Evolutionary conservation across 2,329 filamentous ascomycete species (phyloP).

Genomic region (Fonsecaea multimorphosa): DNA sequence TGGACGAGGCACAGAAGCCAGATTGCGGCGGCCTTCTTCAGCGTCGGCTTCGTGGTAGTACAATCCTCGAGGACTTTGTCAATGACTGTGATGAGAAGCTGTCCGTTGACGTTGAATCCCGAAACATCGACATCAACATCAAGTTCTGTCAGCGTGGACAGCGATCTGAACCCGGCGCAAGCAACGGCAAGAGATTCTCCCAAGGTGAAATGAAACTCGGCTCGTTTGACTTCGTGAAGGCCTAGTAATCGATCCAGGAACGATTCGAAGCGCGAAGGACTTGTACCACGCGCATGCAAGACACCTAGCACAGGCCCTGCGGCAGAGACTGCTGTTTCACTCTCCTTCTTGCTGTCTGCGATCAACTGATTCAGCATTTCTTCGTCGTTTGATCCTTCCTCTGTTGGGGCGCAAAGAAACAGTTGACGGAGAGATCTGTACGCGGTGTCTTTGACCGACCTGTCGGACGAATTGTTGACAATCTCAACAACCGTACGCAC

Average conservation of each 20-base stretch:
- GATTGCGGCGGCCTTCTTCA: constrained; percentile 90
- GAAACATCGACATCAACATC: constrained; percentile 69
- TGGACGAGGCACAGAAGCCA: constrained; percentile 93
- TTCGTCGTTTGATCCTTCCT: constrained; percentile 43
- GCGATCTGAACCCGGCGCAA: constrained; percentile 81
- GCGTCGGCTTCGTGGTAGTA: constrained; percentile 82
- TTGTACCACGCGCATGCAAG: constrained; percentile 53
- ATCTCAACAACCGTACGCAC: constrained; percentile 58
- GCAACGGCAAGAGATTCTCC: constrained; percentile 85
- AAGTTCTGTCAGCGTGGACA: constrained; percentile 73
- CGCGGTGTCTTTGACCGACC: constrained; percentile 62
- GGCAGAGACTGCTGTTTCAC: constrained; percentile 79
- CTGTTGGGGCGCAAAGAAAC: constrained; percentile 58
- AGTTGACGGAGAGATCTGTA: constrained; percentile 67
- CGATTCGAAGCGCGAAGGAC: constrained; percentile 46
- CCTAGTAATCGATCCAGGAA: constrained; percentile 73
- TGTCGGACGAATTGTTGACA: constrained; percentile 61
- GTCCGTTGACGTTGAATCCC: constrained; percentile 43
- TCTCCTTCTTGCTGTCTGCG: constrained; percentile 75
- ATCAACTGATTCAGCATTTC: constrained; percentile 68
- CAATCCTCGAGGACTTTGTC: constrained; percentile 78
- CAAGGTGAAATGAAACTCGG: constrained; percentile 87
- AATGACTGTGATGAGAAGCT: constrained; percentile 62
- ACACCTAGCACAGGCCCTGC: constrained; percentile 68
- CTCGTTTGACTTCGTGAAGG: constrained; percentile 81